Evolutionary conservation across 495 filamentous ascomycete genomes (phyloP).

Genomic region (Penicillium manginii): DNA sequence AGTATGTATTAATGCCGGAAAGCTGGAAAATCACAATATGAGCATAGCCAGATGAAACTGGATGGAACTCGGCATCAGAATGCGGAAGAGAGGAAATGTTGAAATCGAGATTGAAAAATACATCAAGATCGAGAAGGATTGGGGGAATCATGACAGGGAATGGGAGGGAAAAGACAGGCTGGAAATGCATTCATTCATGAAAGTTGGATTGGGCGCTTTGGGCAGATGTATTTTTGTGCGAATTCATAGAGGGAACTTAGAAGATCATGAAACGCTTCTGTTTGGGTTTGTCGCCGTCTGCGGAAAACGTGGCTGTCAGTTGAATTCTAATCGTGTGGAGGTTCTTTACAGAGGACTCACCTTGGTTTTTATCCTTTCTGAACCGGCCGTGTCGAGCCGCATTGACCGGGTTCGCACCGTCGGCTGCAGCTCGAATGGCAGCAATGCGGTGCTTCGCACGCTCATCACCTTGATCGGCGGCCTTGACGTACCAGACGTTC

Average conservation of each 20-base stretch:
- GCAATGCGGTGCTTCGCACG: conserved; percentile 83
- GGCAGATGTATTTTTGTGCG: no score
- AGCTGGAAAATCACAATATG: no score
- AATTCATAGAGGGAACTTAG: conserved; percentile 16
- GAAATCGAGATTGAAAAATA: not conserved
- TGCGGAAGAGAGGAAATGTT: not conserved
- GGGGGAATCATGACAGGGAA: not conserved
- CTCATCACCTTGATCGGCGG: conserved; percentile 89
- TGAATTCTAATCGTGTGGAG: not conserved
- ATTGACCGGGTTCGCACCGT: conserved; percentile 61
- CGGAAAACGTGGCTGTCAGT: not conserved
- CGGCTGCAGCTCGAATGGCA: conserved; percentile 82
- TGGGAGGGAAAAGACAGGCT: not conserved
- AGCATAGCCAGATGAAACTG: not conserved
- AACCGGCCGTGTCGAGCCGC: conserved; percentile 20
- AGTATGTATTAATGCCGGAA: not conserved
- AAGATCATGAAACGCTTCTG: conserved; percentile 42
- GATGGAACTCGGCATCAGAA: not conserved
- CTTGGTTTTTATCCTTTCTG: conserved; percentile 19
- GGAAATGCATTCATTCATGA: not conserved
- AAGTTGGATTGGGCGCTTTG: not conserved
- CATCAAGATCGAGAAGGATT: not conserved
- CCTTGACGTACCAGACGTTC: conserved; percentile 98
- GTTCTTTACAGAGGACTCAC: conserved; percentile 9
- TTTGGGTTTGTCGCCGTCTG: conserved; percentile 31